Percentiles rank a stretch among this genome's conserved stretches.
Conservation (phyloP, 345 rosid species). For the Syzygium aqueum region DNA sequence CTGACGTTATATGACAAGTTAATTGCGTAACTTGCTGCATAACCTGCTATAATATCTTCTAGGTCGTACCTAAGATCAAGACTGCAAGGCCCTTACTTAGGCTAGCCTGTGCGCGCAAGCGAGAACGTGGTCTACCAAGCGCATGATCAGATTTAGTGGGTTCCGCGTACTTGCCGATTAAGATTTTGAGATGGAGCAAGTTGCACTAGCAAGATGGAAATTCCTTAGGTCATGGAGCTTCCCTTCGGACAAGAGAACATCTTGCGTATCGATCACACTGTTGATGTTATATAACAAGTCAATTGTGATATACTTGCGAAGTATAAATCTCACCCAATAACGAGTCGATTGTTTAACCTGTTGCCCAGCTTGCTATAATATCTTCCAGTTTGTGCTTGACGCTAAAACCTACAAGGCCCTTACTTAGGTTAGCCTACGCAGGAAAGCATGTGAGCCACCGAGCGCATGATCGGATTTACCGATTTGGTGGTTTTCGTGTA, state of each 20-base stretch:
- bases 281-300: background rate
- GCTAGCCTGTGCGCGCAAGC: background rate
- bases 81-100: background rate
- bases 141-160: background rate
- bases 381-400: background rate
- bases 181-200: background rate
- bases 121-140: background rate
- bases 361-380: background rate
- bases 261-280: too few species aligned
- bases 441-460: background rate
- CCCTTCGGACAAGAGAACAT: too few species aligned
- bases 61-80: background rate
- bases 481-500: background rate
- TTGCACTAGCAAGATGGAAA: background rate
- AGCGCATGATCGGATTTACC: background rate
- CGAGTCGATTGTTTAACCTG: background rate
- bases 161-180: background rate
- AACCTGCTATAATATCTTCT: background rate
- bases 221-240: background rate
- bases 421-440: background rate
- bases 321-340: background rate
- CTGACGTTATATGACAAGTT: background rate
- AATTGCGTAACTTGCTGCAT: background rate
- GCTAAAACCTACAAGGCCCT: background rate
- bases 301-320: background rate